Conservation (phyloP, 306 rosid species). For the Begonia masoniana region DNA sequence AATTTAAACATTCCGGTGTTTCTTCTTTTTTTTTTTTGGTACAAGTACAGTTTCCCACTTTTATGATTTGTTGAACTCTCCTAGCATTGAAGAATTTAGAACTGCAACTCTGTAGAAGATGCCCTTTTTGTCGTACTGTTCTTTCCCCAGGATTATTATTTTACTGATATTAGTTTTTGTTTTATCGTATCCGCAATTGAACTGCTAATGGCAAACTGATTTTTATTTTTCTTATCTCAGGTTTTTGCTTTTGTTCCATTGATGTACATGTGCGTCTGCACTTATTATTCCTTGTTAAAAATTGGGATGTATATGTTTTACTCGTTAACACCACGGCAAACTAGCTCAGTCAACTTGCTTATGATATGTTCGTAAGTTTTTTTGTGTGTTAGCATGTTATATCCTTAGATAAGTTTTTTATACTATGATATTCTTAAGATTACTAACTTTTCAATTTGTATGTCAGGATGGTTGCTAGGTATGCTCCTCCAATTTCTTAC, state of each 20-base stretch:
- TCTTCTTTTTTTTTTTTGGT: not conserved
- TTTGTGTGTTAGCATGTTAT: not conserved
- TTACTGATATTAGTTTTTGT: too few relatives aligned
- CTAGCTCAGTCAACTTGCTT: constrained; percentile 91
- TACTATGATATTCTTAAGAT: constrained; percentile 6
- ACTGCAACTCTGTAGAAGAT: too few relatives aligned
- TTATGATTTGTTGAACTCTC: too few relatives aligned
- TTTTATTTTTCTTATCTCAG: constrained; percentile 33
- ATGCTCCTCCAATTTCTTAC: constrained; percentile 96
- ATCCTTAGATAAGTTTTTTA: not conserved
- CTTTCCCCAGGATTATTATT: too few relatives aligned
- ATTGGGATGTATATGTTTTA: constrained; percentile 83
- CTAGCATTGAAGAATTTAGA: too few relatives aligned
- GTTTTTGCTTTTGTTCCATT: constrained; percentile 84
- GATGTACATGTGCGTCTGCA: constrained; percentile 97
- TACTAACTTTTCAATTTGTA: constrained; percentile 10
- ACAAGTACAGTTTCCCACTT: not conserved
- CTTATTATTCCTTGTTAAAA: constrained; percentile 90
- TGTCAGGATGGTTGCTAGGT: constrained; percentile 89
- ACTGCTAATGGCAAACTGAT: constrained; percentile 12
- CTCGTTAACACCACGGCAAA: constrained; percentile 88
- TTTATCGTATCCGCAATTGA: too few relatives aligned
- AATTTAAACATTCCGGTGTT: not conserved
- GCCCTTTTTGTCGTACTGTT: too few relatives aligned
- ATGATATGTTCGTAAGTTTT: constrained; percentile 97